These are phyloP conservation scores for Zizania latifolia DNA, from an alignment of 176 grass and related monocot genomes.

Conservation along the genomic window DNA sequence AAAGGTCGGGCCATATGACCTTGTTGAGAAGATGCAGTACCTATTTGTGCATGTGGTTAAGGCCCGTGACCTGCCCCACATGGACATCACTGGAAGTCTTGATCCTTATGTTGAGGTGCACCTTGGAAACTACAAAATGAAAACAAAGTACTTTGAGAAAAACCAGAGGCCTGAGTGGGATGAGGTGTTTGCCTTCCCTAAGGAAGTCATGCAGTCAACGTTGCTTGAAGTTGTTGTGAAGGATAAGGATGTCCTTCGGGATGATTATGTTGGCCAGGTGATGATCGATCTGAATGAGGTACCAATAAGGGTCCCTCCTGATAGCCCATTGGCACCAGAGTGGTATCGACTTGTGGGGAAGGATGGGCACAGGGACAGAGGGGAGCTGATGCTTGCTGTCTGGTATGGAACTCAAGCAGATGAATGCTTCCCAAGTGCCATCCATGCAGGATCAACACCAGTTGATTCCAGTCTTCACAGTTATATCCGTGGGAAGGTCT, in stretches of 20 bases:
- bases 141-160: slow-evolving; percentile 57
- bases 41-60: slow-evolving; percentile 91
- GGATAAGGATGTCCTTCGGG: slow-evolving; percentile 58
- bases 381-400: slow-evolving; percentile 92
- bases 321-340: slow-evolving; percentile 82
- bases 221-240: slow-evolving; percentile 57
- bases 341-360: slow-evolving; percentile 85
- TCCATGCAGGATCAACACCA: slow-evolving; percentile 51
- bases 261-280: slow-evolving; percentile 61
- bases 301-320: slow-evolving; percentile 71
- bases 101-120: slow-evolving; percentile 77
- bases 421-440: slow-evolving; percentile 73
- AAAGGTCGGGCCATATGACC: slow-evolving; percentile 75
- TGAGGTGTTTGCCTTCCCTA: slow-evolving; percentile 80
- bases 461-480: slow-evolving; percentile 37
- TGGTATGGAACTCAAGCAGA: slow-evolving; percentile 94
- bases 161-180: slow-evolving; percentile 88
- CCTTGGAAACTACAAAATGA: slow-evolving; percentile 73
- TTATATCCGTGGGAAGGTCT: slow-evolving; percentile 85
- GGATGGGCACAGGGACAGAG: slow-evolving; percentile 65
- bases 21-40: slow-evolving; percentile 94
- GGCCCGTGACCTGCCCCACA: slow-evolving; percentile 67
- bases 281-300: slow-evolving; percentile 68
- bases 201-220: slow-evolving; percentile 55
- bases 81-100: slow-evolving; percentile 85